Evolutionary conservation across 352 stramenopile genomes (phyloP).

Genomic region (Achlya hypogyna): DNA sequence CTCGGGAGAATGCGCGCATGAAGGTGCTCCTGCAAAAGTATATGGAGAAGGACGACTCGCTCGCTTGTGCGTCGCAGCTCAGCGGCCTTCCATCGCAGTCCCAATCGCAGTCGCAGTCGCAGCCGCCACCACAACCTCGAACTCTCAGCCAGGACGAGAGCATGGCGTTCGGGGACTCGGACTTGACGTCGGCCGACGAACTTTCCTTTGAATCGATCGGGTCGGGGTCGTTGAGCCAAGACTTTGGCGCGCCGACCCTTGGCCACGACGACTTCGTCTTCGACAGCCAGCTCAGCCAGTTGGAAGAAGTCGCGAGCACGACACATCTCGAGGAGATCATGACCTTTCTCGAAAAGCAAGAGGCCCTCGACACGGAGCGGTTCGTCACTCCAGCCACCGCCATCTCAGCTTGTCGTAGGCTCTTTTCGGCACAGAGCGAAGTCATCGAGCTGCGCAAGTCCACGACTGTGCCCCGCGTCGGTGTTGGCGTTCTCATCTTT

Average conservation of each 20-base stretch:
- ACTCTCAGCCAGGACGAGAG: background rate
- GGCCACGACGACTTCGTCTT: slow-evolving; percentile 32
- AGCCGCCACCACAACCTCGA: background rate
- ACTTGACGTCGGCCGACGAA: slow-evolving; percentile 16
- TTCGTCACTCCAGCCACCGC: slow-evolving; percentile 17
- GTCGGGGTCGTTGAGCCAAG: background rate
- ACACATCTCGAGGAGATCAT: slow-evolving; percentile 82
- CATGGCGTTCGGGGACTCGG: slow-evolving; percentile 22
- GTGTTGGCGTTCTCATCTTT: slow-evolving; percentile 64
- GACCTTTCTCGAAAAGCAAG: slow-evolving; percentile 72
- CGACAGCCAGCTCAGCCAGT: slow-evolving; percentile 64
- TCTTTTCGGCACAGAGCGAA: slow-evolving; percentile 44
- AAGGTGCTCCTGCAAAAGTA: slow-evolving; percentile 81
- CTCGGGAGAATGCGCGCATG: slow-evolving; percentile 79
- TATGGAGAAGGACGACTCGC: slow-evolving; percentile 75
- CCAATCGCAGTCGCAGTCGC: slow-evolving; percentile 33
- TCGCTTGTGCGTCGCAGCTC: slow-evolving; percentile 67
- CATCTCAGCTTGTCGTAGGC: slow-evolving; percentile 23
- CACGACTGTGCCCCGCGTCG: slow-evolving; percentile 57
- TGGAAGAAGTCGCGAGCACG: slow-evolving; percentile 73
- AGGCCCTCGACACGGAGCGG: slow-evolving; percentile 52
- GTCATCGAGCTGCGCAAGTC: slow-evolving; percentile 50
- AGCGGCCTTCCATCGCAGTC: slow-evolving; percentile 24
- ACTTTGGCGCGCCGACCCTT: slow-evolving; percentile 2
- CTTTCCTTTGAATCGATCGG: background rate